These are phyloP conservation scores for Pelagophyceae sp. DNA, from an alignment of 352 stramenopile genomes.

Conservation along the genomic window DNA sequence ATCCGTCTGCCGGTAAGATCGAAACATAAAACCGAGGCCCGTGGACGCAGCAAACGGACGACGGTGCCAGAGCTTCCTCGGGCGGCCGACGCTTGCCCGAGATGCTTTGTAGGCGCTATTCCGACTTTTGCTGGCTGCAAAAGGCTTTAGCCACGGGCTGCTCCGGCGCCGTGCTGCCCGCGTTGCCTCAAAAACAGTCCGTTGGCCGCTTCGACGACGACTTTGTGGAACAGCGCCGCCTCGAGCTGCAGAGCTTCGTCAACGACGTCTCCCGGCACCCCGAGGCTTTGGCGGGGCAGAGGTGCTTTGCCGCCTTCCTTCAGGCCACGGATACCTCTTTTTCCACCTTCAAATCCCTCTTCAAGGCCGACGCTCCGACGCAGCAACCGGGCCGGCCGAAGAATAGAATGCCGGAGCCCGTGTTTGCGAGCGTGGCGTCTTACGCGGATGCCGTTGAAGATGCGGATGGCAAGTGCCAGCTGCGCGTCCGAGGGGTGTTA, in stretches of 20 bases:
- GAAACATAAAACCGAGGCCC: too few relatives aligned
- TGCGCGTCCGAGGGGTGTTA: neutral
- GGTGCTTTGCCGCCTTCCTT: neutral
- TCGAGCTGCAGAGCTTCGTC: neutral
- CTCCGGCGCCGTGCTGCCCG: neutral
- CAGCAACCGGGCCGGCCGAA: neutral
- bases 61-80: too few relatives aligned
- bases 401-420: neutral
- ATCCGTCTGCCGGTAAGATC: neutral
- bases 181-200: neutral
- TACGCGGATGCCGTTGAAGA: neutral
- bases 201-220: neutral
- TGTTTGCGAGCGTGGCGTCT: neutral
- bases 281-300: neutral
- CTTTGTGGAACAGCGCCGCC: neutral
- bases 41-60: too few relatives aligned
- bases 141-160: neutral
- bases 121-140: neutral
- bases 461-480: neutral
- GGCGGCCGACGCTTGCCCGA: too few relatives aligned
- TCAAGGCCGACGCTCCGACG: neutral
- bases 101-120: neutral
- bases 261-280: neutral
- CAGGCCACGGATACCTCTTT: neutral
- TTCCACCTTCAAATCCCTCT: neutral